A percentile compares a stretch with the other conserved stretches of the same genome.
phyloP scores from a whole-genome alignment of 305 asterid species.

The Rubia tinctorum region DNA sequence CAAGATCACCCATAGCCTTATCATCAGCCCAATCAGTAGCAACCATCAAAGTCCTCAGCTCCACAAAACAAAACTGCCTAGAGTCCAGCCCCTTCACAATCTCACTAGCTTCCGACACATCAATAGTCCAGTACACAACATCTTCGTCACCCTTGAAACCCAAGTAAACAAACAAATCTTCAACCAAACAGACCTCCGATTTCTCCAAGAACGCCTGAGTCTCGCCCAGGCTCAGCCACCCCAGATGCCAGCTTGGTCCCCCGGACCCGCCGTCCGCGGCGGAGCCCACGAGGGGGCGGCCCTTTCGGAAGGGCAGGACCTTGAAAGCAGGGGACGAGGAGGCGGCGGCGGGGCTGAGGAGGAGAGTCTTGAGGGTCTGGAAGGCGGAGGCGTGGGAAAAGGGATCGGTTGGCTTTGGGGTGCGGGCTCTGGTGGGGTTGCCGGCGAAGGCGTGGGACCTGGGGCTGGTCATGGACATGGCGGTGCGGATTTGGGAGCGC shows the following conservation, averaged over 20 bases:
- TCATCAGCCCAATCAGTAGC: conserved; percentile 94
- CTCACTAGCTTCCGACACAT: conserved; percentile 64
- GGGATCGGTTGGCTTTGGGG: conserved; percentile 64
- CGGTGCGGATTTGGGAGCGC: conserved; percentile 6
- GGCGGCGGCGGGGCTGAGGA: conserved; percentile 32
- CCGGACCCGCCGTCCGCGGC: conserved; percentile 21
- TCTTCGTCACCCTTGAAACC: conserved; percentile 59
- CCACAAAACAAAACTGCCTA: conserved; percentile 61
- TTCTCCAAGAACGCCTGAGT: conserved; percentile 55
- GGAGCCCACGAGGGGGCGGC: conserved; percentile 73
- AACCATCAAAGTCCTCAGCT: conserved; percentile 93
- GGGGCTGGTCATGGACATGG: conserved; percentile 38
- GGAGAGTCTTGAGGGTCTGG: conserved; percentile 57
- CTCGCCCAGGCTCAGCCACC: conserved; percentile 38
- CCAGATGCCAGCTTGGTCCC: conserved; percentile 34
- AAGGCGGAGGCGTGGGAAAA: conserved; percentile 71
- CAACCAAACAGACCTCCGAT: conserved; percentile 54
- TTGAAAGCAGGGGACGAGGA: conserved; percentile 60
- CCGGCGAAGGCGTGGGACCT: conserved; percentile 71
- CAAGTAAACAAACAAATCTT: conserved; percentile 66
- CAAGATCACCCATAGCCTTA: conserved; percentile 73
- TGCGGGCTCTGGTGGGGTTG: conserved; percentile 53
- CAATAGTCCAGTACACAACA: conserved; percentile 85
- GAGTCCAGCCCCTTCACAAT: conserved; percentile 58
- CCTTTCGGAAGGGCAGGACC: conserved; percentile 79